A percentile compares a stretch with the other conserved stretches of the same genome.
Conservation (phyloP, 1,284 basidiomycete species). For the Stygiomarasmius scandens region DNA sequence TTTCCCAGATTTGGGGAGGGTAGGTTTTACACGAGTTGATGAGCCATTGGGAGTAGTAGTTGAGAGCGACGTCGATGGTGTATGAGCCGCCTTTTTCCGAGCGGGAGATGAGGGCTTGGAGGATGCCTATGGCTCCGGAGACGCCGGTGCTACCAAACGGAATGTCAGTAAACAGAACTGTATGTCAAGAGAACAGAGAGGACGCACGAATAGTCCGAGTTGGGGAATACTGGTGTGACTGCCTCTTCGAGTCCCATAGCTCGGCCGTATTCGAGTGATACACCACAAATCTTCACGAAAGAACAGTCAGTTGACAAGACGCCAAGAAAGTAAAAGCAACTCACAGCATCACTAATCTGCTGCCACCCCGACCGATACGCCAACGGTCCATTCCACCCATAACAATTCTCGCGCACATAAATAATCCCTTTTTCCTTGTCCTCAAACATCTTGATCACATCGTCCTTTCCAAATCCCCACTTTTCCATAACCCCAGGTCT, state of each 20-base stretch:
- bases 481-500: slow-evolving; percentile 29
- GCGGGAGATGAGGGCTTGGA: slow-evolving; percentile 14
- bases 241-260: slow-evolving; percentile 17
- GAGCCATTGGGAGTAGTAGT: slow-evolving; percentile 13
- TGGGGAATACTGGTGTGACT: slow-evolving; percentile 17
- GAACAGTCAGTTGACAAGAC: neutral
- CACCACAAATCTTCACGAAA: slow-evolving; percentile 11
- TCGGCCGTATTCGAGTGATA: slow-evolving; percentile 11
- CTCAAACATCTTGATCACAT: slow-evolving; percentile 24
- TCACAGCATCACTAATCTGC: slow-evolving; percentile 19
- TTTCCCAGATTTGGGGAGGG: slow-evolving; percentile 20
- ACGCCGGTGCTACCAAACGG: slow-evolving; percentile 9
- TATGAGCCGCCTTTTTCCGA: slow-evolving; percentile 13
- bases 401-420: slow-evolving; percentile 32
- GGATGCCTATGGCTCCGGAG: slow-evolving; percentile 10
- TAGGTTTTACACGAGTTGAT: slow-evolving; percentile 3
- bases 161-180: neutral
- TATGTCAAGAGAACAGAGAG: neutral
- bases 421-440: slow-evolving; percentile 25
- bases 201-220: slow-evolving; percentile 16
- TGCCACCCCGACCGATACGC: slow-evolving; percentile 17
- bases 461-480: slow-evolving; percentile 31
- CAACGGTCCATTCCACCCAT: slow-evolving; percentile 18
- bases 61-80: slow-evolving; percentile 9
- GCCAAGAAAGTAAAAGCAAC: neutral